A percentile compares a stretch with the other conserved stretches of the same genome.
Evolutionary conservation across 164 flowering plant species (phyloP).

Genomic region (Aristolochia contorta): DNA sequence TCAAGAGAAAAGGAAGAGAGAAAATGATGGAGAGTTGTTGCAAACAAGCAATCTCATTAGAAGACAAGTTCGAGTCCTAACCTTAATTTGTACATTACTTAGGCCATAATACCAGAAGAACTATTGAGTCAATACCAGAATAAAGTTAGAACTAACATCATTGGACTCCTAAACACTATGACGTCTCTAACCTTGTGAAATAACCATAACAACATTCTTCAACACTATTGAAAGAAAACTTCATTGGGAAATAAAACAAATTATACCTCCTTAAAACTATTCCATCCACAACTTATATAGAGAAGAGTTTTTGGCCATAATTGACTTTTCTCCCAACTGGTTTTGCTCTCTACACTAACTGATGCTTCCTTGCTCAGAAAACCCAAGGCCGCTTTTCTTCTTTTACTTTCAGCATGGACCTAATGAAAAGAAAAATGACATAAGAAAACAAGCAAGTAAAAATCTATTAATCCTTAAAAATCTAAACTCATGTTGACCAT

Average conservation of each 20-base stretch:
- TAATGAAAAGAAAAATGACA: conserved; percentile 7
- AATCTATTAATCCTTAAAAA: not conserved
- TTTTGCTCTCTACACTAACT: conserved; percentile 40
- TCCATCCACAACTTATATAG: conserved; percentile 98
- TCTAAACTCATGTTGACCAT: conserved; percentile 36
- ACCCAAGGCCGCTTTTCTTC: conserved; percentile 96
- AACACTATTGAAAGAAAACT: not conserved
- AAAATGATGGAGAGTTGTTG: too few species aligned
- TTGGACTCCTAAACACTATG: too few species aligned
- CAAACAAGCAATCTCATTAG: too few species aligned
- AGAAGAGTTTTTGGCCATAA: conserved; percentile 70
- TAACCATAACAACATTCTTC: not conserved
- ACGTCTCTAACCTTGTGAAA: not conserved
- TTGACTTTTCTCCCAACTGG: conserved; percentile 24
- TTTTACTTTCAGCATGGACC: conserved; percentile 32
- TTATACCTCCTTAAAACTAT: conserved; percentile 86
- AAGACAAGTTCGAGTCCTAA: too few species aligned
- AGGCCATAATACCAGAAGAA: too few species aligned
- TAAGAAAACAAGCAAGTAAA: not conserved
- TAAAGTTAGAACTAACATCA: too few species aligned
- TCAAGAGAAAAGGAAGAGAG: too few species aligned
- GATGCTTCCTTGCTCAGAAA: conserved; percentile 70
- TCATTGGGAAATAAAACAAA: not conserved
- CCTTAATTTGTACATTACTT: too few species aligned
- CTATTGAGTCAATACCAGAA: too few species aligned